Evolutionary conservation across 192 early-diverging fungal species (phyloP), one percentile per base, ranked within the genome.

Genomic region (Backusella circina): DNA sequence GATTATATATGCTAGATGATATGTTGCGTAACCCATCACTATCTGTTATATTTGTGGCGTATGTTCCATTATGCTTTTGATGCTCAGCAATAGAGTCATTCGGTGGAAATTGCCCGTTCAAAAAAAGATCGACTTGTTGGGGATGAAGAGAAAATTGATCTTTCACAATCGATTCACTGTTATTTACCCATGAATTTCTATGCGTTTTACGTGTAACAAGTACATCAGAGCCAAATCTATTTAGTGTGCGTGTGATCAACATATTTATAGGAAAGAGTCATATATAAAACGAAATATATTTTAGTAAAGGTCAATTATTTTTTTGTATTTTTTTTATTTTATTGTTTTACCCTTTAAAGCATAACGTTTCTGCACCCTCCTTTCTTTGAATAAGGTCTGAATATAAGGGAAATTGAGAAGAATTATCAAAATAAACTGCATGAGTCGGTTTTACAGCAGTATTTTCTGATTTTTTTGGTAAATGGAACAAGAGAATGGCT

Each of bases 401-500:
- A 68, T 68, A 68, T 36, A 68, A 68, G 33, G 36, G 32, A 36
- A 68, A 38, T 1, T 33, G 1, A 36, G 18, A 38, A 35, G 67
- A n/a, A 21, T 68, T 68, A 37, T 68, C 67, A 21, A 68, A 68
- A 23, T 68, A 68, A 38, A 68, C 67, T 23, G 67, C 36, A 37
- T 68, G 32, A 12, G 21, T 68, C 12, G 36, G 32, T 35, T 77
- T 65, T 76, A 93, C 94, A 33, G 94, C 86, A 35, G 95, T 90
- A 8, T 3, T 61, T 61, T 26, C 54, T 12, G 54, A 61, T 13
- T 61, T 61, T 26, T 61, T 61, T 61, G 94, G 95, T 50, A 97
- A 85, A 74, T 94, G 89, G 82, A 93, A 91, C 26, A 97, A 86
- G 50, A 96, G 92, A 75, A 90, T 87, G 75, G 90, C 89, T 80